Base-by-base conservation (phyloP, 2,329 filamentous ascomycete genomes). In the Aspergillus texensis region DNA sequence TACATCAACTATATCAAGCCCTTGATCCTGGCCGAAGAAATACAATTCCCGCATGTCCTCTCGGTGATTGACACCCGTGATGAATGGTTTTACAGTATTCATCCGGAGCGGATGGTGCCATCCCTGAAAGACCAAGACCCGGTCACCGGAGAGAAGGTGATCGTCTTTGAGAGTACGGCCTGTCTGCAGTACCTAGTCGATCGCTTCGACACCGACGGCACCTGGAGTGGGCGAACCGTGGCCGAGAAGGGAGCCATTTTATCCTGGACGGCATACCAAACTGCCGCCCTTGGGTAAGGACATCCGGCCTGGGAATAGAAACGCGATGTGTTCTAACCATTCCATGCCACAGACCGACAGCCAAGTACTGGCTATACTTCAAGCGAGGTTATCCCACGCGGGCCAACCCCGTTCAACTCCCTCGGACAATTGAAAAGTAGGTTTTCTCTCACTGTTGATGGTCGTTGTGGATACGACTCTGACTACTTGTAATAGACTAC, bases 1-100 rank as follows among this genome's bases (percentile, higher is more conserved):
- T 61, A 61, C 39, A 64, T 61, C 46, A 61, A 64, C 54, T 61
- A 61, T 41, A 55, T 64, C 39, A 64, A 64, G 39, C 58, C 54
- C 3, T 50, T 64, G n/a, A 64, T 64, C 26, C 21, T 61, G 1
- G 58, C 58, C 3, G n/a, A 28, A 11, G 60, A 62, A n/a, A 9
- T 62, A 11, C 19, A 54, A 11, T 24, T 61, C 3, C 58, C 62
- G 5, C 62, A 64, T 24, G 16, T 58, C 1, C 36, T 64, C n/a
- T 61, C 58, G 3, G 58, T 64, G 14, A 61, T 64, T 28, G 58
- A 64, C 39, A 64, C 58, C 11, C 54, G 21, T 19, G 46, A 54
- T 24, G 46, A 58, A 36, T 62, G 60, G 60, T 58, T 58, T 48
- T 58, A 62, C 24, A 32, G 55, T 6, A 58, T 62, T 21, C 55